Evolutionary conservation across 2,329 filamentous ascomycete genomes (phyloP).

Genomic region (Penicillium palitans): DNA sequence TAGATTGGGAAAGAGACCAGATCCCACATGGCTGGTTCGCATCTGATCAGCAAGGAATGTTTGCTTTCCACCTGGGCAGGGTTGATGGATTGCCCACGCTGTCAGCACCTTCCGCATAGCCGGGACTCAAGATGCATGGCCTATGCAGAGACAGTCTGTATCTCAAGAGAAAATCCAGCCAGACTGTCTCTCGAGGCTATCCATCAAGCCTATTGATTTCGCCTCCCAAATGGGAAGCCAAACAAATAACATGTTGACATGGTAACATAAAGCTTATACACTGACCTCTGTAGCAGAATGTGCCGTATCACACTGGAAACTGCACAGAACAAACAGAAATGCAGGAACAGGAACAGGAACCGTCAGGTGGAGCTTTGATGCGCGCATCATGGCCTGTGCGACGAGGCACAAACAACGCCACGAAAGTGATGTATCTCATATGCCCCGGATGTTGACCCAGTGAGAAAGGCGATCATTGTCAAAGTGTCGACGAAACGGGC

Average conservation of each 20-base stretch:
- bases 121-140: not conserved
- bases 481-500: slow-evolving; percentile 1
- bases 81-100: not conserved
- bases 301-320: slow-evolving; percentile 18
- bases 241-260: slow-evolving; percentile 17
- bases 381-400: slow-evolving; percentile 18
- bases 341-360: not conserved
- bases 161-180: not conserved
- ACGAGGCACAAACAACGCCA: slow-evolving; percentile 19
- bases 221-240: not conserved
- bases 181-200: not conserved
- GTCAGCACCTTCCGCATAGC: not conserved
- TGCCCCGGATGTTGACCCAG: not conserved
- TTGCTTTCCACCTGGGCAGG: not conserved
- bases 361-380: slow-evolving; percentile 18
- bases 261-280: slow-evolving; percentile 14
- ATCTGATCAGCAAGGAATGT: not conserved
- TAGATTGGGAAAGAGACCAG: not conserved
- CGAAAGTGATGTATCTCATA: slow-evolving; percentile 21
- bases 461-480: not conserved
- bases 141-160: not conserved
- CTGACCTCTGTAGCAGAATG: slow-evolving; percentile 4
- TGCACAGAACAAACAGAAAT: not conserved
- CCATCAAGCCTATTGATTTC: not conserved
- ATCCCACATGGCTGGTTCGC: not conserved